Conservation (phyloP, 225 moss, liverwort and hornwort genomes). For the Polytrichum commune region DNA sequence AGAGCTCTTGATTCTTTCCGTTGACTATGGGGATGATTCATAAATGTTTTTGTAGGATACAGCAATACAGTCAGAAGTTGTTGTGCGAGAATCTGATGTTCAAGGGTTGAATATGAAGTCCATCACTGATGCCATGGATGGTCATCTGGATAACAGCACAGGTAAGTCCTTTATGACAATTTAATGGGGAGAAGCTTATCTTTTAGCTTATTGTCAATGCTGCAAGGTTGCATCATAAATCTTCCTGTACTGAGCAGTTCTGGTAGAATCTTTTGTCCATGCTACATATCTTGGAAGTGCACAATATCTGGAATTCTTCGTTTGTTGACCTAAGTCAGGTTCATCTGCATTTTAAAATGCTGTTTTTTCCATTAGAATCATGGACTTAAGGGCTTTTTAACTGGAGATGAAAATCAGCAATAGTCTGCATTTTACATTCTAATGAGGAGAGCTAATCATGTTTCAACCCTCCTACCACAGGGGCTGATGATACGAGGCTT, state of each 20-base stretch:
- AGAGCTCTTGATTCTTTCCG: background rate
- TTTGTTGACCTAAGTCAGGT: no score
- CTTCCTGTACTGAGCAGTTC: no score
- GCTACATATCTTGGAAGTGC: no score
- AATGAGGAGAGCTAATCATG: constrained; percentile 4
- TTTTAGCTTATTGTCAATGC: no score
- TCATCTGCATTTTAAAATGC: no score
- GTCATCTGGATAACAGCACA: constrained; percentile 36
- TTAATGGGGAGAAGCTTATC: no score
- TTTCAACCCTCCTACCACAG: constrained; percentile 22
- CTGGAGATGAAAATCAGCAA: constrained; percentile 1
- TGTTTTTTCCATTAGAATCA: no score
- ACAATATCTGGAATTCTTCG: no score
- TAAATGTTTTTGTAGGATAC: constrained; percentile 17
- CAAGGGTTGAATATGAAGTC: constrained; percentile 71
- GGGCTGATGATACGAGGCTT: constrained; percentile 28
- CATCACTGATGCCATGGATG: constrained; percentile 82
- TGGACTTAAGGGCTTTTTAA: no score
- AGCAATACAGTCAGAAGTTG: constrained; percentile 14
- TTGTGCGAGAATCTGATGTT: constrained; percentile 27
- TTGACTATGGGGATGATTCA: background rate
- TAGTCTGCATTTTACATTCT: background rate
- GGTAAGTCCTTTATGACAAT: constrained; percentile 23
- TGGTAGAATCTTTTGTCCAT: no score
- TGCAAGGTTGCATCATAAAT: no score